phyloP scores from a whole-genome alignment of 2,329 filamentous ascomycete genomes.

The Penicillium digitatum region DNA sequence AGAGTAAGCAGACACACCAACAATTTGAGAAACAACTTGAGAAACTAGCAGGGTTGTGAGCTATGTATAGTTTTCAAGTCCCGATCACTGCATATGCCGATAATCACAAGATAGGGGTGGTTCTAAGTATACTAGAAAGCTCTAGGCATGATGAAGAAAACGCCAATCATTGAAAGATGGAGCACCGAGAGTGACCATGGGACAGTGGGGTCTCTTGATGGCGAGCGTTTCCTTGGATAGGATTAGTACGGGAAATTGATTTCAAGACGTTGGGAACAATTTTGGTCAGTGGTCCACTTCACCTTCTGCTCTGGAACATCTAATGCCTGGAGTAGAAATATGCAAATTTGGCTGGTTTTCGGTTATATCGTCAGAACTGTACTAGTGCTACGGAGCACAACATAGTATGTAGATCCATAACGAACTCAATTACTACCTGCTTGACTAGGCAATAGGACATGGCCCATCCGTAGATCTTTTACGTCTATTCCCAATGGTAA shows the following conservation, averaged over 20 bases:
- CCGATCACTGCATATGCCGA: constrained; percentile 14
- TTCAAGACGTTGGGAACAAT: no score
- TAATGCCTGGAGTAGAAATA: not conserved
- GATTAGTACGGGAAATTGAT: constrained; percentile 7
- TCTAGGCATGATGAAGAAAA: constrained; percentile 9
- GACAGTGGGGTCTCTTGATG: not conserved
- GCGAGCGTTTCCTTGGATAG: constrained; percentile 13
- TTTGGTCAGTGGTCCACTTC: constrained; percentile 1
- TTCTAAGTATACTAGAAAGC: not conserved
- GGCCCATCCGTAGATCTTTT: not conserved
- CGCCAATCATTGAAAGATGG: constrained; percentile 13
- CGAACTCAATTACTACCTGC: not conserved
- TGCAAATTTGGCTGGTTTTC: not conserved
- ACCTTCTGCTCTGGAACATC: not conserved
- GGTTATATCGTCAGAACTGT: no score
- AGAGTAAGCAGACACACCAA: constrained; percentile 9
- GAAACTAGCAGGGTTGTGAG: constrained; percentile 4
- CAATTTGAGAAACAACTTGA: constrained; percentile 24
- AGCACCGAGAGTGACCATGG: not conserved
- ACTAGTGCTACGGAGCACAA: no score
- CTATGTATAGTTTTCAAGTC: constrained; percentile 10
- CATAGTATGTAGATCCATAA: not conserved
- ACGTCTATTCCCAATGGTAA: not conserved
- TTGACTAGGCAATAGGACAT: not conserved
- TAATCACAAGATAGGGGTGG: constrained; percentile 5